These are phyloP conservation scores for Cytospora chrysosperma DNA, from an alignment of 2,329 filamentous ascomycete species.

Conservation along the genomic window DNA sequence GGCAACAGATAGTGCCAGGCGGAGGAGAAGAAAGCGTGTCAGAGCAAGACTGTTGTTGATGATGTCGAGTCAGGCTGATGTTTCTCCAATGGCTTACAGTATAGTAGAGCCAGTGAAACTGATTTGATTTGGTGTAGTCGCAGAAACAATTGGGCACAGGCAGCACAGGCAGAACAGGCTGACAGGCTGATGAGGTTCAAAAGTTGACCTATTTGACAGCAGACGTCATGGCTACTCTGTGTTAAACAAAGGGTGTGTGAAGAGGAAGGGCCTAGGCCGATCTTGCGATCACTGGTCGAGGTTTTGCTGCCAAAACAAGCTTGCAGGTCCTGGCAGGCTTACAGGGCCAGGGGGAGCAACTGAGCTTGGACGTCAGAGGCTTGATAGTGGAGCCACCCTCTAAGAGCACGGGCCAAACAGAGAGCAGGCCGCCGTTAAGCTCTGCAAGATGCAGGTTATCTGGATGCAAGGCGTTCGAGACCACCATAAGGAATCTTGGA, in stretches of 20 bases:
- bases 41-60: conserved; percentile 2
- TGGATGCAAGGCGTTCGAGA: background rate
- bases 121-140: background rate
- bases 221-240: background rate
- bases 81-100: background rate
- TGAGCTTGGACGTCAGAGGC: conserved; percentile 23
- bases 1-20: conserved; percentile 17
- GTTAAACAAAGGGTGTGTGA: background rate
- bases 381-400: conserved; percentile 7
- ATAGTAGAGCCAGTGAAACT: background rate
- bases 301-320: conserved; percentile 20
- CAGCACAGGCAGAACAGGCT: too few species aligned
- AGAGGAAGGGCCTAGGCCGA: conserved; percentile 5
- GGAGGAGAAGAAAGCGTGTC: conserved; percentile 6
- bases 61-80: background rate
- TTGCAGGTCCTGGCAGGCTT: conserved; percentile 10
- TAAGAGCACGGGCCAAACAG: conserved; percentile 1
- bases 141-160: background rate
- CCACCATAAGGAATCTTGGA: background rate
- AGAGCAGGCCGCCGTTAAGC: background rate
- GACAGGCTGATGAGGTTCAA: background rate
- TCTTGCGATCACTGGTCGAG: conserved; percentile 13
- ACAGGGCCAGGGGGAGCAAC: background rate
- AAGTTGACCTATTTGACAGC: background rate
- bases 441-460: background rate